A percentile compares a stretch with the other conserved stretches of the same genome.
Conservation (phyloP, 2,329 filamentous ascomycete species). For the Trichoderma polysporum region DNA sequence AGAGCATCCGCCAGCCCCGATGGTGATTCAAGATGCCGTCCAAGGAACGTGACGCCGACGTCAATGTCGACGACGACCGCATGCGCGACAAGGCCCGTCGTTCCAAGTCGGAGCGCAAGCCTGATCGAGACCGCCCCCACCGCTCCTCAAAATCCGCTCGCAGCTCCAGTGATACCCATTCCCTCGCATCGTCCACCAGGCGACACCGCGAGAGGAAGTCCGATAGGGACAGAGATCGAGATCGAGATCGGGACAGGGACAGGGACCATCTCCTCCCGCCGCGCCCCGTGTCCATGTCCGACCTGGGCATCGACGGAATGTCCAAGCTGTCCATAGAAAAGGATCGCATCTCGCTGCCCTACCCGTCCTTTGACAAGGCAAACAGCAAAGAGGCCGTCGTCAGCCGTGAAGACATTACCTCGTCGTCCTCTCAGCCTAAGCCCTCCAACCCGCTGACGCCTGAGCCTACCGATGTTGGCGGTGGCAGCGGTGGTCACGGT, state of each 20-base stretch:
- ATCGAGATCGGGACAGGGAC: conserved; percentile 36
- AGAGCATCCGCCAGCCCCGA: conserved; percentile 23
- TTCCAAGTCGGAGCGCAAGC: conserved; percentile 41
- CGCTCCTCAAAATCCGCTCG: conserved; percentile 39
- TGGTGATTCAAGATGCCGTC: conserved; percentile 42
- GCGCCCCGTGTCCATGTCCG: conserved; percentile 42
- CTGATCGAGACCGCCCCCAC: conserved; percentile 35
- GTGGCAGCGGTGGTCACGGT: conserved; percentile 49
- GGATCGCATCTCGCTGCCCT: conserved; percentile 61
- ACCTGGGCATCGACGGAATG: conserved; percentile 46
- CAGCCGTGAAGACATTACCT: conserved; percentile 54
- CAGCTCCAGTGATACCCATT: conserved; percentile 45
- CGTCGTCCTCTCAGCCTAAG: conserved; percentile 27
- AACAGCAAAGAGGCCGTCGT: conserved; percentile 85
- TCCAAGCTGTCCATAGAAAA: conserved; percentile 38
- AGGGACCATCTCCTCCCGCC: conserved; percentile 35
- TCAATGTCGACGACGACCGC: conserved; percentile 37
- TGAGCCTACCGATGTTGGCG: conserved; percentile 67
- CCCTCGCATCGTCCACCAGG: conserved; percentile 39
- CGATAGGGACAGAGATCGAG: conserved; percentile 35
- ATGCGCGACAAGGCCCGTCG: conserved; percentile 42
- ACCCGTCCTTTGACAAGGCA: conserved; percentile 83
- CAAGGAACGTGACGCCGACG: conserved; percentile 44
- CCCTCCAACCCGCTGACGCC: conserved; percentile 57
- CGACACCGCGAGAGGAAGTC: conserved; percentile 35